These are phyloP conservation scores for Neonectria faginata DNA, from an alignment of 2,329 filamentous ascomycete species.

Conservation along the genomic window DNA sequence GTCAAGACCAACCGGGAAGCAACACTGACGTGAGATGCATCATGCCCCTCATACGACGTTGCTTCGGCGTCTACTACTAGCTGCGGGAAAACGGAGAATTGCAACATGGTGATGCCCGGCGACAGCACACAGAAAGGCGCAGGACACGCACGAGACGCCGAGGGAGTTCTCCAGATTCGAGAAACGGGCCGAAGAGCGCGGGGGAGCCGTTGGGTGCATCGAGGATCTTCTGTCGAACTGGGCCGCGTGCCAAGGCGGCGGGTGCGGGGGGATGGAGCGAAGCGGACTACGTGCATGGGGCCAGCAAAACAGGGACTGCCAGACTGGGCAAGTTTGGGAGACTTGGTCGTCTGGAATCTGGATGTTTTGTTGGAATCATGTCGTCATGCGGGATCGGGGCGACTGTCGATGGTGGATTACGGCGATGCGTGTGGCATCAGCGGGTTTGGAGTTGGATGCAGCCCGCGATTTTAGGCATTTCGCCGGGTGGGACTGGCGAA, in stretches of 20 bases:
- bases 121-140: constrained; percentile 1
- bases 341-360: constrained; percentile 5
- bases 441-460: constrained; percentile 7
- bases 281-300: constrained; percentile 1
- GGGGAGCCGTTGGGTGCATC: constrained; percentile 26
- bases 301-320: constrained; percentile 17
- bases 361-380: constrained; percentile 1
- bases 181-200: constrained; percentile 43
- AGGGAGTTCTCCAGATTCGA: constrained; percentile 19
- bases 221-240: constrained; percentile 13
- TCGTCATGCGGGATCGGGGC: constrained; percentile 9
- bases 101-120: constrained; percentile 26
- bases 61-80: constrained; percentile 11
- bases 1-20: constrained; percentile 4
- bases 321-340: constrained; percentile 1
- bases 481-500: constrained; percentile 4
- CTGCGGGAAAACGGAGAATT: constrained; percentile 19
- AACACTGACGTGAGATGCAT: constrained; percentile 9
- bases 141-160: constrained; percentile 12
- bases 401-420: neutral
- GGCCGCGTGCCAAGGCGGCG: constrained; percentile 20
- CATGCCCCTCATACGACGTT: constrained; percentile 28
- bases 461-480: constrained; percentile 5
- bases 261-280: constrained; percentile 24
- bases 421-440: constrained; percentile 9